Base-by-base conservation (phyloP, 768 basidiomycete genomes). In the Mycena maculata region DNA sequence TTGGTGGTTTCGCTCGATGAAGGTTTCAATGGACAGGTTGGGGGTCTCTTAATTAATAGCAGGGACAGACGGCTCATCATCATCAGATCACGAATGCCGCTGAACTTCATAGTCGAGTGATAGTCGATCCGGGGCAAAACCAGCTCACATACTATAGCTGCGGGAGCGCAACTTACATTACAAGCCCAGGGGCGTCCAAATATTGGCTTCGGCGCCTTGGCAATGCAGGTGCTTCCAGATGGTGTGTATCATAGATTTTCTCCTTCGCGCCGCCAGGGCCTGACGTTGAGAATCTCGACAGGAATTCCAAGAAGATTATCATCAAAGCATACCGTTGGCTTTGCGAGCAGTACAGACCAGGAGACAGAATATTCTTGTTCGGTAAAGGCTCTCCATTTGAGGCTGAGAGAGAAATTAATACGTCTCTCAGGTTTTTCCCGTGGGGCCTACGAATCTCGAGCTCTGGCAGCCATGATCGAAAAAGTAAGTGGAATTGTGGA, bases 121-220 rank as follows among this genome's bases (percentile, higher is more conserved):
- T 66, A 13, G 28, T 55, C 15, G 65, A 71, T 56, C 53, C 25
- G 36, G 15, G n/a, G 38, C 64, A 68, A 23, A 41, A n/a, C 1
- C 74, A 74, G 61, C 68, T 71, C 56, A 71, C 70, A 1, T 74
- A 72, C 61, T 74, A 74, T 44, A 61, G 49, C 47, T 70, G 65
- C 38, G 71, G 68, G 4, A 57, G 41, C n/a, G 72, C 38, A 5
- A 44, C 16, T 25, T 55, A 55, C 13, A 44, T 25, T 31, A 57
- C 59, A n/a, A 41, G 44, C 8, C 33, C 27, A 1, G 18, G 27
- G 12, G 53, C 28, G 20, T 49, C 61, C 4, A 48, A 31, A 18
- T 22, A 42, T 31, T 61, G 53, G 47, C 41, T 60, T 33, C 55
- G 36, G 13, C 49, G 36, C 10, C 18, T 66, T 5, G 47, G 30